phyloP scores from a whole-genome alignment of 129 eudicot species.

The Flaveria robusta region DNA sequence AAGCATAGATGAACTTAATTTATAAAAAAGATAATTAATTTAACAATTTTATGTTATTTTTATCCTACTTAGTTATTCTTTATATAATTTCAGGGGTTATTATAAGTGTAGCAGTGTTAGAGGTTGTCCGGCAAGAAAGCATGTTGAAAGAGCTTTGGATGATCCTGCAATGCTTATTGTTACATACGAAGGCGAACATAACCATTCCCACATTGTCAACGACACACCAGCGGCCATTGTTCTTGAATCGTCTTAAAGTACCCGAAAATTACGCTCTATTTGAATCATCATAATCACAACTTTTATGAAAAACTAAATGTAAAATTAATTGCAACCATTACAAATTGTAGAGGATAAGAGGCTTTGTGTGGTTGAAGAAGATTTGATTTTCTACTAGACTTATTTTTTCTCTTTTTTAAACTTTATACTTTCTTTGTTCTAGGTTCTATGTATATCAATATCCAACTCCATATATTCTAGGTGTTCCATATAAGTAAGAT shows the following conservation, averaged over 20 bases:
- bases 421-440: background rate
- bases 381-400: background rate
- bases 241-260: conserved; percentile 10
- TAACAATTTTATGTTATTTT: background rate
- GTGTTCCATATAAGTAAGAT: too few species aligned
- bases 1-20: background rate
- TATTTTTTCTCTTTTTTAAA: background rate
- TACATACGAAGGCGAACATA: conserved; percentile 97
- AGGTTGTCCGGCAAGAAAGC: conserved; percentile 97
- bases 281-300: background rate
- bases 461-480: background rate
- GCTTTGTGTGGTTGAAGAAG: background rate
- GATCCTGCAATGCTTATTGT: conserved; percentile 89
- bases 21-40: background rate
- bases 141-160: conserved; percentile 87
- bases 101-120: conserved; percentile 93
- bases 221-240: conserved; percentile 5
- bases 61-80: background rate
- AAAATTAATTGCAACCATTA: background rate
- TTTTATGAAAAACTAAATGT: background rate
- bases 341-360: conserved; percentile 8
- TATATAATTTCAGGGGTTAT: conserved; percentile 64
- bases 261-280: background rate
- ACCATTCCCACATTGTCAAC: conserved; percentile 39
- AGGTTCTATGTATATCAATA: background rate